Evolutionary conservation across 345 rosid species (phyloP).

Genomic region (Arabidopsis suecica): DNA sequence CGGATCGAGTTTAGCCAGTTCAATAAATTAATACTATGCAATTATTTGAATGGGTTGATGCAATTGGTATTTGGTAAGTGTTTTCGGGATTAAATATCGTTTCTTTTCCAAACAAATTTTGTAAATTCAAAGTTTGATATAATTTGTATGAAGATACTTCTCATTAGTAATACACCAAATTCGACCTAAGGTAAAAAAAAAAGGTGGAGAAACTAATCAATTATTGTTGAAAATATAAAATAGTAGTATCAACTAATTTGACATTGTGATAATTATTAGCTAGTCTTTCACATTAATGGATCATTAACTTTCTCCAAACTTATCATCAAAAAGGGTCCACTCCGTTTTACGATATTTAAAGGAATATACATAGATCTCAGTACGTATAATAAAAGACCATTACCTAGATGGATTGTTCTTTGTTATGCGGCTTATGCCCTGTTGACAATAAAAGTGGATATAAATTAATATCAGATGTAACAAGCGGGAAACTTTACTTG

Average conservation of each 20-base stretch:
- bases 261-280: constrained; percentile 2
- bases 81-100: background rate
- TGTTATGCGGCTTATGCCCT: constrained; percentile 35
- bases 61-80: background rate
- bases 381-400: constrained; percentile 6
- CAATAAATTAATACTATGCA: constrained; percentile 17
- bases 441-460: constrained; percentile 19
- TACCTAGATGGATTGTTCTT: constrained; percentile 29
- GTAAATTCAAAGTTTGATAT: background rate
- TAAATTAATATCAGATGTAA: constrained; percentile 22
- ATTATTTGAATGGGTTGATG: constrained; percentile 21
- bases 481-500: constrained; percentile 34
- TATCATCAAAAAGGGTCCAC: constrained; percentile 39
- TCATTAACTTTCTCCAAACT: constrained; percentile 25
- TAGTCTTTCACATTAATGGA: constrained; percentile 22
- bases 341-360: constrained; percentile 10
- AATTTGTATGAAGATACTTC: background rate
- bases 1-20: constrained; percentile 37
- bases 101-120: background rate
- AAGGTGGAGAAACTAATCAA: background rate
- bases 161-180: background rate
- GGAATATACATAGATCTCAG: constrained; percentile 9
- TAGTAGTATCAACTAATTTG: constrained; percentile 5
- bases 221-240: background rate
- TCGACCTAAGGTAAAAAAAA: background rate